Conservation (phyloP, 108 stramenopile genomes). For the Nitzschia sp. region DNA sequence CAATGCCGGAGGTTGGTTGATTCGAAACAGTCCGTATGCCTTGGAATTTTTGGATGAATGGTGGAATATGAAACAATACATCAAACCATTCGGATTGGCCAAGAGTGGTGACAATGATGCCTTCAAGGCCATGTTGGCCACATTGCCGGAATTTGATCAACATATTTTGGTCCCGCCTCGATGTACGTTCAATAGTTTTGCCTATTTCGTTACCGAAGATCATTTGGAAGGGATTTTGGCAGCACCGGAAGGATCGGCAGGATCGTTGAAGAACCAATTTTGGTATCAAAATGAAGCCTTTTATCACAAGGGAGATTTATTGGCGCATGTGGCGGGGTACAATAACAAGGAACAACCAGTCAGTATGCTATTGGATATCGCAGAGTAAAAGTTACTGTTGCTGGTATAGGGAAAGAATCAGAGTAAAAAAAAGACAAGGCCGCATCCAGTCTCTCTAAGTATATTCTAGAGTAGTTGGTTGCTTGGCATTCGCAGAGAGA, state of each 20-base stretch:
- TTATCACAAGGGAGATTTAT: constrained; percentile 39
- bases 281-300: constrained; percentile 14
- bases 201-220: constrained; percentile 7
- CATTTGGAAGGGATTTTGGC: neutral
- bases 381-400: constrained; percentile 11
- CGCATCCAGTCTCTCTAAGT: too few species aligned
- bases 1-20: constrained; percentile 30
- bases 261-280: constrained; percentile 2
- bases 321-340: constrained; percentile 36
- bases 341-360: constrained; percentile 24
- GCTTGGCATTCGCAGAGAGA: too few species aligned
- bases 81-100: constrained; percentile 16
- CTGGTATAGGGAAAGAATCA: too few species aligned
- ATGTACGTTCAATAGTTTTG: constrained; percentile 32
- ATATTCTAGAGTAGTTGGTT: too few species aligned
- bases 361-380: constrained; percentile 16
- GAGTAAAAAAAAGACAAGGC: too few species aligned
- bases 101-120: constrained; percentile 32
- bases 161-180: constrained; percentile 24
- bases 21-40: constrained; percentile 19
- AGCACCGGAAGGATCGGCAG: neutral
- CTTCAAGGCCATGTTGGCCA: constrained; percentile 10
- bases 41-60: constrained; percentile 28
- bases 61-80: constrained; percentile 32
- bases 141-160: constrained; percentile 18